A percentile compares a stretch with the other conserved stretches of the same genome.
Evolutionary conservation across 1,139 yeast species (phyloP).

Genomic region (Yarrowia galli): DNA sequence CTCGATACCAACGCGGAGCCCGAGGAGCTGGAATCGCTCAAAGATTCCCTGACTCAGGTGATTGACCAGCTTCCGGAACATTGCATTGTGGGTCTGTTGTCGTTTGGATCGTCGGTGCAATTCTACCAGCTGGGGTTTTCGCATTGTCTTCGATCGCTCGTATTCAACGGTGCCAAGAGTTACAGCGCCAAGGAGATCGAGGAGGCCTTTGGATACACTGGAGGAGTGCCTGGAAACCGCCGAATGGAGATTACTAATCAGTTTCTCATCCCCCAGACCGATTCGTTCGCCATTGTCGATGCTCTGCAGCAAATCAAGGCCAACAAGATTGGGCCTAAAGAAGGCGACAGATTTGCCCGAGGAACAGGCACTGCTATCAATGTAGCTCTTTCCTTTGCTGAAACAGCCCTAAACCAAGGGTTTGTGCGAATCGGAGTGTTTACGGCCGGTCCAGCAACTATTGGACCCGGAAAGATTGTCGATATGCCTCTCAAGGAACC

Average conservation of each 20-base stretch:
- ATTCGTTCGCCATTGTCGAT: constrained; percentile 57
- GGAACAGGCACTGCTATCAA: constrained; percentile 73
- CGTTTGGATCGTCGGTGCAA: constrained; percentile 70
- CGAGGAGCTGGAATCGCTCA: constrained; percentile 60
- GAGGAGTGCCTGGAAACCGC: constrained; percentile 48
- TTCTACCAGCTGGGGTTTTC: constrained; percentile 62
- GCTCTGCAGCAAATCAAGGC: constrained; percentile 61
- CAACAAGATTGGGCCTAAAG: constrained; percentile 60
- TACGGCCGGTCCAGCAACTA: constrained; percentile 87
- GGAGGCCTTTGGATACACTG: constrained; percentile 60
- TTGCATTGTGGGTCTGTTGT: constrained; percentile 57
- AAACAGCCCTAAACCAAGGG: constrained; percentile 56
- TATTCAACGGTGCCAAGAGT: constrained; percentile 67
- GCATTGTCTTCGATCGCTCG: constrained; percentile 50
- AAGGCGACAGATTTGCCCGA: constrained; percentile 60
- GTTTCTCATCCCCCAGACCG: constrained; percentile 33
- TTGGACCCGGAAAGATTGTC: constrained; percentile 88
- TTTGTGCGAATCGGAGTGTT: constrained; percentile 71
- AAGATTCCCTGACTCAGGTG: constrained; percentile 62
- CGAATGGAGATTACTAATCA: constrained; percentile 36
- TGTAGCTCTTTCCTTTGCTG: constrained; percentile 63
- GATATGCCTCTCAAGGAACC: constrained; percentile 88
- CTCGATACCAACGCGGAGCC: constrained; percentile 69
- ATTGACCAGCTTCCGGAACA: constrained; percentile 67
- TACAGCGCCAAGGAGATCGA: constrained; percentile 62